Percentiles rank a stretch among this genome's conserved stretches.
Conservation (phyloP, 108 stramenopile genomes). For the Aurantiochytrium sp. region DNA sequence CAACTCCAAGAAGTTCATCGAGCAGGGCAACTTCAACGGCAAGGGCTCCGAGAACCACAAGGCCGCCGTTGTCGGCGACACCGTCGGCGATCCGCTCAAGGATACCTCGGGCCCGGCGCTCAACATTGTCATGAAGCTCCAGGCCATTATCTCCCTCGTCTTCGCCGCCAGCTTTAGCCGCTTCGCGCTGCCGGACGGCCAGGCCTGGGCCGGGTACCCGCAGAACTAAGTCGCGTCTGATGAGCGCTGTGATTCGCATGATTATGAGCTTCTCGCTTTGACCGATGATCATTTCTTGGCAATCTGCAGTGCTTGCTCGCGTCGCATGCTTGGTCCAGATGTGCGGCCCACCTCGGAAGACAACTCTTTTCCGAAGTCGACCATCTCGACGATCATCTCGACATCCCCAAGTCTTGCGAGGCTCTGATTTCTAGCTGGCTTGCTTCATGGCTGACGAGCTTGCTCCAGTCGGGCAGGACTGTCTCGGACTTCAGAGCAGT, state of each 20-base stretch:
- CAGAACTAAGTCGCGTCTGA: neutral
- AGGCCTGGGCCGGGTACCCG: constrained; percentile 4
- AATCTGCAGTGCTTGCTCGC: no score
- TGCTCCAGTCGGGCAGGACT: no score
- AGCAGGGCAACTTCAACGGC: constrained; percentile 75
- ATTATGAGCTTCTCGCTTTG: no score
- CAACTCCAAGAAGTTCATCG: constrained; percentile 98
- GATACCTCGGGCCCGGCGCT: constrained; percentile 93
- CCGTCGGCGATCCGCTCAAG: constrained; percentile 97
- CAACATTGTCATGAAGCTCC: constrained; percentile 98
- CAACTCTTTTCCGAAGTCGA: no score
- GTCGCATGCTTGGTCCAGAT: no score
- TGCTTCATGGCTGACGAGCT: no score
- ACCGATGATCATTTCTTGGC: no score
- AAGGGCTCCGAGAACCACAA: constrained; percentile 90
- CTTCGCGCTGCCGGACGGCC: constrained; percentile 70
- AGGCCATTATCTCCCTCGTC: constrained; percentile 92
- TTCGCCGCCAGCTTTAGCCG: constrained; percentile 80
- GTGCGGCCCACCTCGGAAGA: no score
- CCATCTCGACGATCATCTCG: no score
- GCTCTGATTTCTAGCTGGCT: no score
- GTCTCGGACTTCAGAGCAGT: no score
- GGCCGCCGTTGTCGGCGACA: constrained; percentile 95
- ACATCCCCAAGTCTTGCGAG: no score
- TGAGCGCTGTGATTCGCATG: neutral